These are phyloP conservation scores for Hortiboletus flavorubellus DNA, from an alignment of 768 basidiomycete genomes.

Conservation along the genomic window DNA sequence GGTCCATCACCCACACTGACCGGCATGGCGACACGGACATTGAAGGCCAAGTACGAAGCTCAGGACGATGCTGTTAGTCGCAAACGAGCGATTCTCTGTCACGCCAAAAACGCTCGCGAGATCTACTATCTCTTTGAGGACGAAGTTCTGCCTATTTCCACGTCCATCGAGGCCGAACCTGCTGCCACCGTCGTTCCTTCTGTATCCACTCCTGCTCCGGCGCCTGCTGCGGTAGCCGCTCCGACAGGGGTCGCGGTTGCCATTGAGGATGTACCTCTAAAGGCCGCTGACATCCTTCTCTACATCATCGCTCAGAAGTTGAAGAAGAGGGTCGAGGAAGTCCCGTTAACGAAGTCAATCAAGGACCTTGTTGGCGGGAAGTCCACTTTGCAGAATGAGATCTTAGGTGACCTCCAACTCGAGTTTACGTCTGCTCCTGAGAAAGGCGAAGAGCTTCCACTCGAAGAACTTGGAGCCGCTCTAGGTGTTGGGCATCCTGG, in stretches of 20 bases:
- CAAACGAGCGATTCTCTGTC: conserved; percentile 81
- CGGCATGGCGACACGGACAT: conserved; percentile 88
- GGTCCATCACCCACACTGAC: conserved; percentile 96
- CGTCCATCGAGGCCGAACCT: conserved; percentile 31
- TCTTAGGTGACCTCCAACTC: conserved; percentile 92
- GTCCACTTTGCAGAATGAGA: conserved; percentile 98
- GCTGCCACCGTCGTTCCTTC: conserved; percentile 38
- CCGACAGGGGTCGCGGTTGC: conserved; percentile 63
- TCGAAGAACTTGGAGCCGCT: conserved; percentile 92
- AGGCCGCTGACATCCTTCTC: conserved; percentile 83
- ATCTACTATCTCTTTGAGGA: conserved; percentile 99
- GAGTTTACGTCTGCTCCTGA: conserved; percentile 96
- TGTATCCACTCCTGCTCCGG: conserved; percentile 38
- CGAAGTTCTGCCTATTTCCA: conserved; percentile 42
- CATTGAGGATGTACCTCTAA: conserved; percentile 89
- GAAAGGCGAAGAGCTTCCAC: conserved; percentile 95
- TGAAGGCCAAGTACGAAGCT: conserved; percentile 91
- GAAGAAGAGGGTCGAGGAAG: conserved; percentile 90
- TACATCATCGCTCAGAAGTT: conserved; percentile 95
- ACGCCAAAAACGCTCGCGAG: conserved; percentile 93
- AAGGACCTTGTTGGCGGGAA: conserved; percentile 99
- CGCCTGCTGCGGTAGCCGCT: conserved; percentile 42
- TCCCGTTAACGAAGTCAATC: conserved; percentile 90
- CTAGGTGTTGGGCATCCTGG: conserved; percentile 79
- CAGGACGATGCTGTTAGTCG: conserved; percentile 82